These are phyloP conservation scores for Casaregolazyma lundiana DNA, from an alignment of 1,139 yeast genomes.

Conservation along the genomic window DNA sequence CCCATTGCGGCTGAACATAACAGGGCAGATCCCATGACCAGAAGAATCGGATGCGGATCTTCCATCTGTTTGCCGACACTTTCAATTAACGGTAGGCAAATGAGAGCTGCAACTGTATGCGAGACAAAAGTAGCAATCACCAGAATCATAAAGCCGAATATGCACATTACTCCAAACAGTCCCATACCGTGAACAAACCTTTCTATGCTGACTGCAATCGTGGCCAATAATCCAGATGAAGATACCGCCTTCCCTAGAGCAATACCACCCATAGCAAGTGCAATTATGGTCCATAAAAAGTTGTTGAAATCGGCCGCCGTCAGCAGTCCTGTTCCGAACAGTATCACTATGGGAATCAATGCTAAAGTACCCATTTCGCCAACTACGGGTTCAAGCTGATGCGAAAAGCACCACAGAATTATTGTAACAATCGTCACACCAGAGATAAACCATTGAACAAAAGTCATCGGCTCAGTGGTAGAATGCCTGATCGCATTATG, in stretches of 20 bases:
- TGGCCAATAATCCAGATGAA: slow-evolving; percentile 76
- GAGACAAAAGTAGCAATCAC: slow-evolving; percentile 90
- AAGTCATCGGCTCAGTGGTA: slow-evolving; percentile 60
- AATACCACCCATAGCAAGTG: slow-evolving; percentile 94
- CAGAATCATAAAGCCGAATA: slow-evolving; percentile 74
- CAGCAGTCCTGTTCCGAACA: slow-evolving; percentile 83
- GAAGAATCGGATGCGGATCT: slow-evolving; percentile 62
- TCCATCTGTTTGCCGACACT: slow-evolving; percentile 74
- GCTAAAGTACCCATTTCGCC: slow-evolving; percentile 93
- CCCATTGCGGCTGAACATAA: slow-evolving; percentile 94
- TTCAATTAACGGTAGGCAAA: slow-evolving; percentile 80
- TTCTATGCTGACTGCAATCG: slow-evolving; percentile 70
- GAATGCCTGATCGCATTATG: slow-evolving; percentile 56
- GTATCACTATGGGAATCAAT: slow-evolving; percentile 71
- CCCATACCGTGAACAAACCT: slow-evolving; percentile 50
- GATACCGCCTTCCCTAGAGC: slow-evolving; percentile 90
- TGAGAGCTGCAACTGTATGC: slow-evolving; percentile 93
- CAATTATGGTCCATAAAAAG: slow-evolving; percentile 89
- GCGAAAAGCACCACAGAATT: slow-evolving; percentile 78
- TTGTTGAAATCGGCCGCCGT: slow-evolving; percentile 85
- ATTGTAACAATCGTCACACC: slow-evolving; percentile 67
- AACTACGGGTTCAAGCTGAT: slow-evolving; percentile 59
- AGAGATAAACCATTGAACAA: slow-evolving; percentile 67
- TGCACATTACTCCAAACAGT: slow-evolving; percentile 61
- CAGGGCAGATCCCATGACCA: slow-evolving; percentile 80